Evolutionary conservation across 2,329 filamentous ascomycete genomes (phyloP), one percentile per base, ranked within the genome.

Genomic region (Chaetomium olivaceum): DNA sequence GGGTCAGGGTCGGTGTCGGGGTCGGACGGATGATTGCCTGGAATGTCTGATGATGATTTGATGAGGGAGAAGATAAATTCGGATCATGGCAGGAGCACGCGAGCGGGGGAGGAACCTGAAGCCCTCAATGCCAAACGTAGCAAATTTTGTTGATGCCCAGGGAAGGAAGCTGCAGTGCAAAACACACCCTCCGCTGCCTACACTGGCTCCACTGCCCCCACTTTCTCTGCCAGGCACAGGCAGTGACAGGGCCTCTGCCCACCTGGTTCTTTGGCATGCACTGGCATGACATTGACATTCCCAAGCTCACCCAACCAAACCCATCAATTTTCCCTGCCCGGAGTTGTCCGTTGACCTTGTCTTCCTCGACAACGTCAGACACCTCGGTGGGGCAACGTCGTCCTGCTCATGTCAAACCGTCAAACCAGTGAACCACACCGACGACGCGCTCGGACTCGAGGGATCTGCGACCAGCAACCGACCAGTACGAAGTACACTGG

Each of bases 401-500:
- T 67, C 54, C 61, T 67, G 52, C 9, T 57, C 61, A 58, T 67
- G 58, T 63, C 61, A 27, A 61, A 59, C 58, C 39, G 16, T 52
- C 11, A 6, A 23, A 59, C 27, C 27, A 29, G 27, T 29, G 27
- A 29, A 29, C 9, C 46, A 21, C 46, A 21, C 33, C 27, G 27
- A 46, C 48, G 27, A 23, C 14, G 51, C 65, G 65, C 62, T 67
- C 62, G 65, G 65, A 58, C 65, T 52, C 46, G n/a, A 48, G 51
- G 60, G 61, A 64, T 67, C 65, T 67, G 55, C 67, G 61, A 50
- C 36, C 36, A 39, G 36, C 39, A 43, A n/a, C 39, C 39, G 39
- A 43, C 39, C 39, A 7, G 39, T 43, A 43, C 39, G 36, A 43
- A 43, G 16, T 39, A 16, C 16, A 39, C 36, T n/a, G n/a, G n/a